These are phyloP conservation scores for Micromonas commoda DNA, from an alignment of 139 green algal species.

Conservation along the genomic window DNA sequence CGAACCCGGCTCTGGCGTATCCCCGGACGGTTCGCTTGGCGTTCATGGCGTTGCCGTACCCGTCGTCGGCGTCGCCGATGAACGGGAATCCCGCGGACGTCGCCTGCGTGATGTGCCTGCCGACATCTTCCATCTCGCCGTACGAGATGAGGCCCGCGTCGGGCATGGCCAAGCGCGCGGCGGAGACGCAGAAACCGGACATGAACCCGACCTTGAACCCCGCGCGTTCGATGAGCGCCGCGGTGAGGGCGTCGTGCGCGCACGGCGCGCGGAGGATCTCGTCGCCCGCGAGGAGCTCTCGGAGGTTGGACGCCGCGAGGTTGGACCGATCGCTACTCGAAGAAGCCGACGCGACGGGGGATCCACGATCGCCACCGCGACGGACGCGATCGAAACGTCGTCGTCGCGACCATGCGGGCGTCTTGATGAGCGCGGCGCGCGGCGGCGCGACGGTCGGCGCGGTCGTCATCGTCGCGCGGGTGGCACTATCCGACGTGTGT, in stretches of 20 bases:
- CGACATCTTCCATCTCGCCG: slow-evolving; percentile 75
- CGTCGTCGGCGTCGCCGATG: slow-evolving; percentile 93
- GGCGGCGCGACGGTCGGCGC: too few species aligned
- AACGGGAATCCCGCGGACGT: slow-evolving; percentile 54
- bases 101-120: slow-evolving; percentile 63
- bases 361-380: too few species aligned
- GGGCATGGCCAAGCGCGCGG: slow-evolving; percentile 57
- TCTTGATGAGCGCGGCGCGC: too few species aligned
- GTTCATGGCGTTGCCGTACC: slow-evolving; percentile 93
- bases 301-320: not conserved
- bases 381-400: not conserved
- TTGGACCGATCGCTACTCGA: not conserved
- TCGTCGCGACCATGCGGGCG: not conserved
- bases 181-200: slow-evolving; percentile 72
- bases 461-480: too few species aligned
- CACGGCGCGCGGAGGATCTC: slow-evolving; percentile 20
- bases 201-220: slow-evolving; percentile 32
- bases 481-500: too few species aligned
- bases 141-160: slow-evolving; percentile 75
- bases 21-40: slow-evolving; percentile 83
- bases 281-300: not conserved
- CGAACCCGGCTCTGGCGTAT: slow-evolving; percentile 72
- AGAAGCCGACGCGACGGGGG: not conserved
- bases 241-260: slow-evolving; percentile 37
- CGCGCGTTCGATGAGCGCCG: slow-evolving; percentile 32